Percentiles rank a stretch among this genome's conserved stretches.
phyloP scores from a whole-genome alignment of 805 yeast species.

The Monosporozyma siamensis region DNA sequence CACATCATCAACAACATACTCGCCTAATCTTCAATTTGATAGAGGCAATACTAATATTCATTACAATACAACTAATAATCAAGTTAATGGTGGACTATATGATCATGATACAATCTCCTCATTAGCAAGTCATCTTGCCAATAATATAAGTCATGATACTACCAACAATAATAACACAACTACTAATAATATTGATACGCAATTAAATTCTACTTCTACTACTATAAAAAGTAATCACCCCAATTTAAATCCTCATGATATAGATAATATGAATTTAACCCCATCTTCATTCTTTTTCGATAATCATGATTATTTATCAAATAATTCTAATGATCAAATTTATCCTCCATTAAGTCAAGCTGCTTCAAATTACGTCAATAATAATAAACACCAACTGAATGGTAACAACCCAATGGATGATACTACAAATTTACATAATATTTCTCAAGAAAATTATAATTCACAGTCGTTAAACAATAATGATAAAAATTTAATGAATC shows the following conservation, averaged over 20 bases:
- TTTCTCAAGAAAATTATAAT: background rate
- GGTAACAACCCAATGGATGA: background rate
- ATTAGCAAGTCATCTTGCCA: background rate
- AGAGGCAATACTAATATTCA: conserved; percentile 1
- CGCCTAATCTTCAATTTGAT: background rate
- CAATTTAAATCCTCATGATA: background rate
- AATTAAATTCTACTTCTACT: too few species aligned
- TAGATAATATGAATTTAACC: conserved; percentile 2
- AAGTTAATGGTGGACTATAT: background rate
- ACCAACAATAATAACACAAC: background rate
- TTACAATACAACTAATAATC: background rate
- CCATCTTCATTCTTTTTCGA: conserved; percentile 6
- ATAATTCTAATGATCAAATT: background rate
- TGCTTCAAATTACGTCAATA: background rate
- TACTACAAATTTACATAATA: background rate
- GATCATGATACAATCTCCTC: background rate
- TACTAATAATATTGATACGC: too few species aligned
- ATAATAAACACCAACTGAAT: background rate
- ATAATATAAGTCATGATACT: background rate
- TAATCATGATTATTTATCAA: conserved; percentile 1
- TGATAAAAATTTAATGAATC: background rate
- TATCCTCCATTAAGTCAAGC: background rate
- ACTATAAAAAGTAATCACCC: too few species aligned
- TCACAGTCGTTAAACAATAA: background rate
- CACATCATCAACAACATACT: background rate